Evolutionary conservation across 148 eudicot species (phyloP).

Genomic region (Arctostaphylos glauca): DNA sequence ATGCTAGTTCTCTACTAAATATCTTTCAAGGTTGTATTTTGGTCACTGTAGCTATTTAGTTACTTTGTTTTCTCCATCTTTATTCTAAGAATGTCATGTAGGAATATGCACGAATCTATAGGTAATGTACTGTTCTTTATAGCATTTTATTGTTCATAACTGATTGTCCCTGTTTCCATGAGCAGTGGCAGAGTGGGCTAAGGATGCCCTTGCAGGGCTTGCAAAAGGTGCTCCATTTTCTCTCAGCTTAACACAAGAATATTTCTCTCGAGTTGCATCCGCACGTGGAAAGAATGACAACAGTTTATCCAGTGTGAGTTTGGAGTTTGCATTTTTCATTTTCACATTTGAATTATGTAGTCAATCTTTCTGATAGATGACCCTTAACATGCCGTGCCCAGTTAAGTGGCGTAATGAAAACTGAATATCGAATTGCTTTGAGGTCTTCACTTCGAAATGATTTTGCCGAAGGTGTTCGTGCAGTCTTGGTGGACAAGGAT

Average conservation of each 20-base stretch:
- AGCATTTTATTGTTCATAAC: background rate
- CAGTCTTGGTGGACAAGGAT: conserved; percentile 89
- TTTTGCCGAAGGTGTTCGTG: conserved; percentile 93
- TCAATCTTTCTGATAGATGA: background rate
- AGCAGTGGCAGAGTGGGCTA: conserved; percentile 87
- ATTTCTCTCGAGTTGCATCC: conserved; percentile 78
- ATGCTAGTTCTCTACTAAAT: background rate
- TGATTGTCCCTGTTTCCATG: conserved; percentile 10
- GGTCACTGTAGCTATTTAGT: background rate
- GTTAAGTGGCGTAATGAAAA: conserved; percentile 83
- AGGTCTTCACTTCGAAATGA: conserved; percentile 77
- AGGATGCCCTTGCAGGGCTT: conserved; percentile 73
- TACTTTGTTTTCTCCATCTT: background rate
- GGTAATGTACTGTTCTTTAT: background rate
- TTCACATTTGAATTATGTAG: background rate
- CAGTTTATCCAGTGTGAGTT: conserved; percentile 62
- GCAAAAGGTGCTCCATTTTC: conserved; percentile 87
- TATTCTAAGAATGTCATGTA: background rate
- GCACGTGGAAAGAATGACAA: conserved; percentile 43
- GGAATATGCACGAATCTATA: background rate
- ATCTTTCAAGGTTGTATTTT: background rate
- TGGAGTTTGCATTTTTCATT: background rate
- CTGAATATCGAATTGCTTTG: conserved; percentile 81
- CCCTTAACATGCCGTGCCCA: conserved; percentile 23
- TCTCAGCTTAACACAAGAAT: conserved; percentile 59